Percentiles rank a stretch among this genome's conserved stretches.
phyloP scores from a whole-genome alignment of 2,329 filamentous ascomycete genomes.

The Parafenestella ontariensis region DNA sequence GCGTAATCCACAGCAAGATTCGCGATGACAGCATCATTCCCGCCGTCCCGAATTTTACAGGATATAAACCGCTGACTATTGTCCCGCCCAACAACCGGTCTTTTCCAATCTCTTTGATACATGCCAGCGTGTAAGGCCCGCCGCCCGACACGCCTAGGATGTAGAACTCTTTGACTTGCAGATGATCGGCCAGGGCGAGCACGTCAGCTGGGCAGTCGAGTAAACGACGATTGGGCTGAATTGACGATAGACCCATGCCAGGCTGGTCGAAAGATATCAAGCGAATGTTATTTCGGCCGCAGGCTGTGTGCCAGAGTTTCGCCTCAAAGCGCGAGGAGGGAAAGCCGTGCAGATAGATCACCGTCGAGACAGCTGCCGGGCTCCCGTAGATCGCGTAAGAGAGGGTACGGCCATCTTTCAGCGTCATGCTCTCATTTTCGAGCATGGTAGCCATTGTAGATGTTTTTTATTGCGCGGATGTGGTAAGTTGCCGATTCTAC shows the following conservation, averaged over 20 bases:
- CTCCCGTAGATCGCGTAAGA: slow-evolving; percentile 56
- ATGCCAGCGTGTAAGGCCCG: slow-evolving; percentile 57
- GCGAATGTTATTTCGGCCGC: slow-evolving; percentile 45
- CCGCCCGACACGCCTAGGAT: slow-evolving; percentile 57
- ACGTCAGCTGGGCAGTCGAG: slow-evolving; percentile 55
- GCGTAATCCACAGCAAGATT: slow-evolving; percentile 33
- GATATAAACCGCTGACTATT: slow-evolving; percentile 36
- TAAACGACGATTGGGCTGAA: slow-evolving; percentile 47
- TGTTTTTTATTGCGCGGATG: neutral
- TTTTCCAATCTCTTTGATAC: slow-evolving; percentile 49
- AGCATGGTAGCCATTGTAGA: slow-evolving; percentile 14
- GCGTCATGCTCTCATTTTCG: slow-evolving; percentile 34
- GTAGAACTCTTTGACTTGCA: slow-evolving; percentile 51
- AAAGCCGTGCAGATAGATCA: slow-evolving; percentile 55
- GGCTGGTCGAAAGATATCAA: slow-evolving; percentile 55
- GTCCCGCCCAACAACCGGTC: slow-evolving; percentile 32
- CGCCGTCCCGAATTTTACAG: slow-evolving; percentile 30
- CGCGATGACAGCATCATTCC: slow-evolving; percentile 35
- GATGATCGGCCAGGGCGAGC: slow-evolving; percentile 48
- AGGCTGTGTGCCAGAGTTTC: slow-evolving; percentile 42
- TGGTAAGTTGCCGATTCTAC: too few species aligned
- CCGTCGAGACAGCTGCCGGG: slow-evolving; percentile 46
- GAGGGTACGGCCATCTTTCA: slow-evolving; percentile 49
- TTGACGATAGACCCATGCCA: slow-evolving; percentile 53
- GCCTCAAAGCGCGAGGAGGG: slow-evolving; percentile 54